Evolutionary conservation across 352 stramenopile species (phyloP).

Genomic region (Globisporangium echinulatum): DNA sequence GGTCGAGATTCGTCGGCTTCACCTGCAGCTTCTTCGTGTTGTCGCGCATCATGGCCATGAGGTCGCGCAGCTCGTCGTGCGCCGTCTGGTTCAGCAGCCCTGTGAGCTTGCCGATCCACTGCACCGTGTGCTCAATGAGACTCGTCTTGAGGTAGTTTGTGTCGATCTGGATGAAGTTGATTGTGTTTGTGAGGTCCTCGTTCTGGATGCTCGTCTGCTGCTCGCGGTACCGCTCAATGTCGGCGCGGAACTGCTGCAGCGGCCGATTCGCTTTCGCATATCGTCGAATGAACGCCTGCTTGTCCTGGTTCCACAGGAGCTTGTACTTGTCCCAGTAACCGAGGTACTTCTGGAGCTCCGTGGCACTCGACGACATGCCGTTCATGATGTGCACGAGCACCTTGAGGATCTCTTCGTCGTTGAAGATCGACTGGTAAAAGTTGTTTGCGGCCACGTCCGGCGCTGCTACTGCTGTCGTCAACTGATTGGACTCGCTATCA

Average conservation of each 20-base stretch:
- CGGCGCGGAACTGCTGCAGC: slow-evolving; percentile 88
- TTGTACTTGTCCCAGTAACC: slow-evolving; percentile 95
- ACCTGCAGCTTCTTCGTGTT: slow-evolving; percentile 81
- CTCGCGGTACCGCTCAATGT: slow-evolving; percentile 90
- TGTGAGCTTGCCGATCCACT: slow-evolving; percentile 92
- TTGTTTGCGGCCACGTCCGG: slow-evolving; percentile 28
- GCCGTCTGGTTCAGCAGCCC: slow-evolving; percentile 90
- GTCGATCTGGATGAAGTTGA: slow-evolving; percentile 95
- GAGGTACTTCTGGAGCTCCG: slow-evolving; percentile 93
- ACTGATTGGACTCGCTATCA: slow-evolving; percentile 5
- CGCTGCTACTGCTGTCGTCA: neutral
- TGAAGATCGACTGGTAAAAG: slow-evolving; percentile 93
- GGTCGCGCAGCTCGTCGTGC: slow-evolving; percentile 75
- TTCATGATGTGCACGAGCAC: slow-evolving; percentile 95
- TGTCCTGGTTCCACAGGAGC: slow-evolving; percentile 91
- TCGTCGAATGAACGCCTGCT: slow-evolving; percentile 92
- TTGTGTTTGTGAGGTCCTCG: slow-evolving; percentile 89
- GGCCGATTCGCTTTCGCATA: slow-evolving; percentile 93
- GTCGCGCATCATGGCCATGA: slow-evolving; percentile 87
- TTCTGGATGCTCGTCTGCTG: slow-evolving; percentile 90
- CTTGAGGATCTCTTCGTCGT: slow-evolving; percentile 94
- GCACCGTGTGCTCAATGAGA: slow-evolving; percentile 89
- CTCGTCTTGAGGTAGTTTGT: slow-evolving; percentile 89
- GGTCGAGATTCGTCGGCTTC: slow-evolving; percentile 85
- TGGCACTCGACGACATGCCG: slow-evolving; percentile 90